These are phyloP conservation scores for Neofusicoccum kwambonambiense DNA, from an alignment of 2,329 filamentous ascomycete species.

Conservation along the genomic window DNA sequence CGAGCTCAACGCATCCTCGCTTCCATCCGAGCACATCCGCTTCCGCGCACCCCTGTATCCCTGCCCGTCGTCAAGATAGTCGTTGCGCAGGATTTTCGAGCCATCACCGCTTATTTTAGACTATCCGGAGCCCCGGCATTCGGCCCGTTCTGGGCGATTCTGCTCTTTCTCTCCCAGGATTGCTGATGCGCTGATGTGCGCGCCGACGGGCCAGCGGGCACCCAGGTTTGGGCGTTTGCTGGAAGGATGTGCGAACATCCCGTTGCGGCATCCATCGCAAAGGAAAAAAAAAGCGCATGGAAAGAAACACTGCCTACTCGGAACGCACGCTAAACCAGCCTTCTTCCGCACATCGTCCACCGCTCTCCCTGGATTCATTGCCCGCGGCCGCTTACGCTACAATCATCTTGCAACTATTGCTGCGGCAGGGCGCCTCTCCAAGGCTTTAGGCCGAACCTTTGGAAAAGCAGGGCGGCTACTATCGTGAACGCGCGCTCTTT, in stretches of 20 bases:
- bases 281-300: too few species aligned
- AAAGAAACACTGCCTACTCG: too few species aligned
- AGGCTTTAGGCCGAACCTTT: too few species aligned
- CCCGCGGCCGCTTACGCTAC: too few species aligned
- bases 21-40: slow-evolving; percentile 5
- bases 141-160: not conserved
- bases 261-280: not conserved
- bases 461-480: too few species aligned
- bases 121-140: slow-evolving; percentile 1
- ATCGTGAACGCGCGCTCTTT: too few species aligned
- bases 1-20: not conserved
- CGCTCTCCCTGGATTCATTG: too few species aligned
- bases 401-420: too few species aligned
- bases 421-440: too few species aligned
- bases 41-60: slow-evolving; percentile 12
- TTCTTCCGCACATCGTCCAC: too few species aligned
- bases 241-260: not conserved
- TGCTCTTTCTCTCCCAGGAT: not conserved
- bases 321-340: too few species aligned
- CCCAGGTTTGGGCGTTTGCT: not conserved
- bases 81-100: not conserved
- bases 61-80: not conserved
- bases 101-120: not conserved
- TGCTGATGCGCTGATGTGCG: not conserved
- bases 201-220: not conserved